Base-by-base conservation (phyloP, 306 rosid genomes). In the Vigna hirtella region DNA sequence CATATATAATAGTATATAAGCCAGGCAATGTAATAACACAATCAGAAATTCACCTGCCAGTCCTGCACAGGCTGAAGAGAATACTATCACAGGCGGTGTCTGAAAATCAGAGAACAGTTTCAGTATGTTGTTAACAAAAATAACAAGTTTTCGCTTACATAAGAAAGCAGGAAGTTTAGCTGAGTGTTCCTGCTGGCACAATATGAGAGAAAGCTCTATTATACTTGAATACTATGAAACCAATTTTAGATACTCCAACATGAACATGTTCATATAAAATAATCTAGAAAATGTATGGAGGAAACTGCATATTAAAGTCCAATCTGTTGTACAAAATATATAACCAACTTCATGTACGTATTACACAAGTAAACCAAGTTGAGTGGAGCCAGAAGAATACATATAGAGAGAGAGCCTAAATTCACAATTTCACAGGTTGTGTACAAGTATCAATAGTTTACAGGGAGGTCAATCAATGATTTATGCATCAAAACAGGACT, bases 11-110 rank as follows among this genome's bases (percentile, higher is more conserved):
- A 40, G 45, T 8, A 40, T 72, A 57, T 53, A 71, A 61, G 40
- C 26, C 14, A 66, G 72, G 72, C 22, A 81, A 78, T 34, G 72
- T 7, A 34, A 66, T 17, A 53, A 43, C 52, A 55, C 22, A 36
- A 26, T 81, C 20, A 69, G 69, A 59, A 40, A 81, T 49, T 79
- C 16, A 91, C 97, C 97, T 84, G 97, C 89, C 77, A 92, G 77
- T 74, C 97, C 97, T 15, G 98, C 98, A 73, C 93, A 94, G 72
- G 91, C 91, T 20, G 97, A 94, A 84, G 98, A 94, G 84, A 92
- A 90, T 72, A 94, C 86, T 32, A 92, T 82, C 88, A 94, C 97
- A 11, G 98, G 98, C 1, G 98, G 98, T 72, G 98, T 88, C 97
- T 94, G 91, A 86, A 42, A 90, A 67, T 82, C 36, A 79, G n/a